Evolutionary conservation across 2,329 filamentous ascomycete genomes (phyloP).

Genomic region (Scedosporium apiospermum): DNA sequence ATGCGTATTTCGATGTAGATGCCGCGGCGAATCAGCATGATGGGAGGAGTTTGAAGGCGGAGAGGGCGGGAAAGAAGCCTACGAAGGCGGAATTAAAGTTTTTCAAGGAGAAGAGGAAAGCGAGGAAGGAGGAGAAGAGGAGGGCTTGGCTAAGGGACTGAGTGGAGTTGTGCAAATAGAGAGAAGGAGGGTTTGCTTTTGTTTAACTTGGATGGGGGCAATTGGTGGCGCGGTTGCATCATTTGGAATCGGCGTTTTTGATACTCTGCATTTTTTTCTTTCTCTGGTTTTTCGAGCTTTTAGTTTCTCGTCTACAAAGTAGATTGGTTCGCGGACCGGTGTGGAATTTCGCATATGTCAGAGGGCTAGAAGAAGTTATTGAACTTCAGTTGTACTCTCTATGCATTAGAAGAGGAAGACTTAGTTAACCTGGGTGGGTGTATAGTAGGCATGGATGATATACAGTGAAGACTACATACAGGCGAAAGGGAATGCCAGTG

Average conservation of each 20-base stretch:
- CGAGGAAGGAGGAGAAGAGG: slow-evolving; percentile 89
- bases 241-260: not conserved
- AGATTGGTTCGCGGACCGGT: not conserved
- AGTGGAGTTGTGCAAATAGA: slow-evolving; percentile 16
- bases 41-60: slow-evolving; percentile 82
- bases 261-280: slow-evolving; percentile 1
- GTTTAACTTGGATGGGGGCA: not conserved
- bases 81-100: slow-evolving; percentile 79
- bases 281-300: not conserved
- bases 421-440: not conserved
- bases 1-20: slow-evolving; percentile 92
- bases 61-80: slow-evolving; percentile 76
- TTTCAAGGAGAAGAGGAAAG: slow-evolving; percentile 81
- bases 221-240: not conserved
- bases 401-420: not conserved
- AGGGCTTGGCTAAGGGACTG: slow-evolving; percentile 84
- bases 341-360: not conserved
- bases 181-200: not conserved
- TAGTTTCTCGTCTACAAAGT: not conserved
- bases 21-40: slow-evolving; percentile 86
- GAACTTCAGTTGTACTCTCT: not conserved
- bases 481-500: not conserved
- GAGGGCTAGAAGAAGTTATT: not conserved
- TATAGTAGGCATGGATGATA: not conserved
- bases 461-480: not conserved